Percentiles rank a stretch among this genome's conserved stretches.
These are phyloP conservation scores for Neospora caninum DNA, from an alignment of 169 alveolate genomes.

Conservation along the genomic window DNA sequence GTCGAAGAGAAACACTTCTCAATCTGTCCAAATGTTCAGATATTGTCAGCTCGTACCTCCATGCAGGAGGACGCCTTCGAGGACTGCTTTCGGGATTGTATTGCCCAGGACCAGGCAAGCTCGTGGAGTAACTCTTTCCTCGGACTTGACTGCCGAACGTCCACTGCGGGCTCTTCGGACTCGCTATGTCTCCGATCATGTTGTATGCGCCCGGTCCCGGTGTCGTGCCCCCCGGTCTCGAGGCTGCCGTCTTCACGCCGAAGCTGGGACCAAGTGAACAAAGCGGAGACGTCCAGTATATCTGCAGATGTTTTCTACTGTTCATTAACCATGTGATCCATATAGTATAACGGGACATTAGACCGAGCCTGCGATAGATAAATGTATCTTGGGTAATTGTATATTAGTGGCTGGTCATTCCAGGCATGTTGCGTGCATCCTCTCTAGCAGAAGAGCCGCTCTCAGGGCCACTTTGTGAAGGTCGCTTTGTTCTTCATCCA, in stretches of 20 bases:
- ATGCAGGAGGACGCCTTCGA: slow-evolving; percentile 38
- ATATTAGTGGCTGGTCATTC: too few species aligned
- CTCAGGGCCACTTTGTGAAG: too few species aligned
- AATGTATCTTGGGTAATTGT: too few species aligned
- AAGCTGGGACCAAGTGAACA: neutral
- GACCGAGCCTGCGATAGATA: too few species aligned
- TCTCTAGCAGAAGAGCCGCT: too few species aligned
- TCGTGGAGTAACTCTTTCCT: neutral
- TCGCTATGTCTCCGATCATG: neutral
- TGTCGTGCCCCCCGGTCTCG: neutral
- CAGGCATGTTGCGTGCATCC: too few species aligned
- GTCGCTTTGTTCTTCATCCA: too few species aligned
- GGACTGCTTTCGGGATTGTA: slow-evolving; percentile 36
- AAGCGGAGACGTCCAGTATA: neutral
- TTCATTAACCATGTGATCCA: too few species aligned
- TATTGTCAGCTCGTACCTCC: slow-evolving; percentile 22
- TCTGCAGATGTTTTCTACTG: neutral
- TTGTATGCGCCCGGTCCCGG: slow-evolving; percentile 51
- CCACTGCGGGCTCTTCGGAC: slow-evolving; percentile 43
- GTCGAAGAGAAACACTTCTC: too few species aligned
- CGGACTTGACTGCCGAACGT: slow-evolving; percentile 18
- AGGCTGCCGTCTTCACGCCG: slow-evolving; percentile 15
- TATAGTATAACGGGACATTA: too few species aligned
- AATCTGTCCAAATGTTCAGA: too few species aligned
- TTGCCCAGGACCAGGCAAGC: slow-evolving; percentile 60